Conservation (phyloP, 2,329 filamentous ascomycete genomes). For the Simplicillium aogashimaense region DNA sequence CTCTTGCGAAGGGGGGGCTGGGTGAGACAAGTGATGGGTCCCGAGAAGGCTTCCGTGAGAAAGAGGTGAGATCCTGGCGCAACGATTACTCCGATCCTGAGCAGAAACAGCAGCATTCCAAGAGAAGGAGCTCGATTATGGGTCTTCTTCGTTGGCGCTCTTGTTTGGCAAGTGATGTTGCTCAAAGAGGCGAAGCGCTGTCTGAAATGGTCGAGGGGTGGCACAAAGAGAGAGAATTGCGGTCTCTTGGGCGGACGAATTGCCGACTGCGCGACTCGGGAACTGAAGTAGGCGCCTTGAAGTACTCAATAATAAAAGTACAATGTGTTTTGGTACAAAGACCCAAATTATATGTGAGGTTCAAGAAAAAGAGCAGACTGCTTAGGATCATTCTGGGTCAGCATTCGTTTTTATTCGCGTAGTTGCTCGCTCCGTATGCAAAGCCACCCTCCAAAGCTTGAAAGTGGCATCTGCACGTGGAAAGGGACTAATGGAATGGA, state of each 20-base stretch:
- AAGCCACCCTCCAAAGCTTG: conserved; percentile 1
- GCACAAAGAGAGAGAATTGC: conserved; percentile 3
- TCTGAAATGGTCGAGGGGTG: conserved; percentile 3
- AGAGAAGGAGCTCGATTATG: conserved; percentile 15
- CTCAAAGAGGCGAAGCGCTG: conserved; percentile 6
- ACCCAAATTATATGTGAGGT: neutral
- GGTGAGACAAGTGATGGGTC: conserved; percentile 23
- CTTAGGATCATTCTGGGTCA: conserved; percentile 1
- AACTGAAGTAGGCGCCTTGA: no score
- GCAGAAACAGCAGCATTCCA: conserved; percentile 28
- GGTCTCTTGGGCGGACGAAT: conserved; percentile 5
- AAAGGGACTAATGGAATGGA: conserved; percentile 7
- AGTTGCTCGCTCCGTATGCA: neutral
- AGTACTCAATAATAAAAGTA: neutral
- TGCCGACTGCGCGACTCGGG: neutral
- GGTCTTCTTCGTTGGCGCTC: no score
- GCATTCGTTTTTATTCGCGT: conserved; percentile 5
- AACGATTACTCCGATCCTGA: conserved; percentile 22
- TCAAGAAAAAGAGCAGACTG: neutral
- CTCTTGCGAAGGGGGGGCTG: conserved; percentile 17
- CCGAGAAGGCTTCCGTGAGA: conserved; percentile 20
- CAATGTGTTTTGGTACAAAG: neutral
- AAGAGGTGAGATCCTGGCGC: conserved; percentile 18
- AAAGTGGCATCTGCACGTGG: conserved; percentile 4
- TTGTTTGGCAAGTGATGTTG: neutral